phyloP scores from a whole-genome alignment of 2,329 filamentous ascomycete species.

The Apiospora malaysiana region DNA sequence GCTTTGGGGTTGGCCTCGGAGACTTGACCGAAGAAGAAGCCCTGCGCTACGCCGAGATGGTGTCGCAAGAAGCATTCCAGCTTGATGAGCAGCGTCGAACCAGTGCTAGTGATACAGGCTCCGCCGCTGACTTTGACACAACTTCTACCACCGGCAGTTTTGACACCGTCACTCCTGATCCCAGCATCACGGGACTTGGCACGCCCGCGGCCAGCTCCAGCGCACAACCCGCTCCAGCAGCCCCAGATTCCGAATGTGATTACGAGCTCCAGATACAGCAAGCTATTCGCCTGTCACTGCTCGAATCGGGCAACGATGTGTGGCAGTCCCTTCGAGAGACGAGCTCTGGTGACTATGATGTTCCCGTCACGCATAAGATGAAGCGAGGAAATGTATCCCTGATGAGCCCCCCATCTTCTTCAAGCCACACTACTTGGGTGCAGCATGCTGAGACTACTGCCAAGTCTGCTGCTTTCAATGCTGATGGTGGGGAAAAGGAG shows the following conservation, averaged over 20 bases:
- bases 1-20: constrained; percentile 83
- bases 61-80: constrained; percentile 66
- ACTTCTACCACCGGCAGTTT: constrained; percentile 43
- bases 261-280: constrained; percentile 68
- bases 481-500: constrained; percentile 19
- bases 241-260: constrained; percentile 54
- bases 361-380: constrained; percentile 56
- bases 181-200: constrained; percentile 52
- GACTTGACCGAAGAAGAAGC: constrained; percentile 71
- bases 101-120: constrained; percentile 57
- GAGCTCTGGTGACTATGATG: constrained; percentile 56
- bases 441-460: neutral
- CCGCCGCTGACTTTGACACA: constrained; percentile 53
- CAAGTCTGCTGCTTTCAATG: constrained; percentile 21
- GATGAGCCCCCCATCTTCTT: constrained; percentile 42
- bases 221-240: constrained; percentile 33
- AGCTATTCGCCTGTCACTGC: constrained; percentile 65
- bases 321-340: constrained; percentile 52
- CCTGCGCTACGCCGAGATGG: constrained; percentile 68
- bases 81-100: constrained; percentile 62
- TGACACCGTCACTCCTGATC: constrained; percentile 61
- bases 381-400: constrained; percentile 47
- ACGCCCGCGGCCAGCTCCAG: constrained; percentile 35
- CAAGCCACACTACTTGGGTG: constrained; percentile 22
- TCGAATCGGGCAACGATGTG: constrained; percentile 59